Conservation (phyloP, 768 basidiomycete species). For the Dacryopinax spathularia region DNA sequence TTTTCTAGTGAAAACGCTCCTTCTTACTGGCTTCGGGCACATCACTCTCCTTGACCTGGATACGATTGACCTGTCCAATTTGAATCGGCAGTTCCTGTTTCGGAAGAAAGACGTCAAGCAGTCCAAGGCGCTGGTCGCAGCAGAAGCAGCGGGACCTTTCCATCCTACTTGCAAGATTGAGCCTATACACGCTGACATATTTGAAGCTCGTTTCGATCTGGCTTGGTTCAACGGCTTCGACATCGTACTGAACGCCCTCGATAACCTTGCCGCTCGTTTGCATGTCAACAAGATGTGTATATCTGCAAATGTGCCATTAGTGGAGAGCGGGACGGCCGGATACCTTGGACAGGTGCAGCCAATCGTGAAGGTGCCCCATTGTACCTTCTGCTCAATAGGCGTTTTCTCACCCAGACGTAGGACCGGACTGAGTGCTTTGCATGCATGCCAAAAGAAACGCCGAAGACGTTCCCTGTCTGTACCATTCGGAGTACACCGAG, state of each 20-base stretch:
- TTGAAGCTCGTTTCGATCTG: constrained; percentile 77
- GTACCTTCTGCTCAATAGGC: neutral
- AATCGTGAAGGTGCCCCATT: constrained; percentile 51
- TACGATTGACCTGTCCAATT: constrained; percentile 94
- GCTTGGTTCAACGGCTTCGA: constrained; percentile 85
- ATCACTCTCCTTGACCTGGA: constrained; percentile 92
- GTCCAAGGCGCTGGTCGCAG: constrained; percentile 85
- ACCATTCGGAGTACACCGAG: constrained; percentile 94
- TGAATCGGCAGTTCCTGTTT: constrained; percentile 95
- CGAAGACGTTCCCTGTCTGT: constrained; percentile 92
- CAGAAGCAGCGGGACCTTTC: constrained; percentile 65
- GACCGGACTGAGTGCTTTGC: constrained; percentile 90
- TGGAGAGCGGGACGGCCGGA: constrained; percentile 93
- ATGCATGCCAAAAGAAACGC: constrained; percentile 82
- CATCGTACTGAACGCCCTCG: constrained; percentile 87
- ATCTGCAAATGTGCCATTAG: constrained; percentile 75
- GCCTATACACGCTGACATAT: constrained; percentile 91
- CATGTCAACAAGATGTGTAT: constrained; percentile 98
- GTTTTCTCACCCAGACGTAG: constrained; percentile 27
- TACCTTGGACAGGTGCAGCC: constrained; percentile 97
- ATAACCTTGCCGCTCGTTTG: constrained; percentile 70
- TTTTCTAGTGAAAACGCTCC: constrained; percentile 78
- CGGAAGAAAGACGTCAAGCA: constrained; percentile 94
- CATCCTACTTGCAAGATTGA: constrained; percentile 78
- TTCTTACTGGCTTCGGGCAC: constrained; percentile 79